A percentile compares a stretch with the other conserved stretches of the same genome.
Evolutionary conservation across 306 rosid species (phyloP).

Genomic region (Prunus salicina): DNA sequence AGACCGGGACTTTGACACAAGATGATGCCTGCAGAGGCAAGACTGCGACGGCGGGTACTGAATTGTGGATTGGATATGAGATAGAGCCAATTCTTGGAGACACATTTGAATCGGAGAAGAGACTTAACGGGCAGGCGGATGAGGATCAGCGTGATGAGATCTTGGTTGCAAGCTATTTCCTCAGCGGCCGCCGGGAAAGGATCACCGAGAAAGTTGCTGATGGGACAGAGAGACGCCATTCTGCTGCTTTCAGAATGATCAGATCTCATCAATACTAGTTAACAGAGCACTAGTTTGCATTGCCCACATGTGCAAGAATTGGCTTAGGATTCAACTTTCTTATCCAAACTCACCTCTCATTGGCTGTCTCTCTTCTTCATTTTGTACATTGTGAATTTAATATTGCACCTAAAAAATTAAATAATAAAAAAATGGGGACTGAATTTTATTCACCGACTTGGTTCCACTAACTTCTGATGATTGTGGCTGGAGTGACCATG

Average conservation of each 20-base stretch:
- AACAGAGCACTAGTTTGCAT: background rate
- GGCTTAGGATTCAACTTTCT: too few relatives aligned
- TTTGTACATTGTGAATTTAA: too few relatives aligned
- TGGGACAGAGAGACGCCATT: background rate
- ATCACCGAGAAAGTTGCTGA: background rate
- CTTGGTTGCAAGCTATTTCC: background rate
- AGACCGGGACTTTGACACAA: background rate
- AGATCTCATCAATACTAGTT: background rate
- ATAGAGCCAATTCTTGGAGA: constrained; percentile 19
- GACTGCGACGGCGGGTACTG: background rate
- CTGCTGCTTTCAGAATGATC: background rate
- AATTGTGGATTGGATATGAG: constrained; percentile 13
- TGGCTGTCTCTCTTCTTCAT: too few relatives aligned
- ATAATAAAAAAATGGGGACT: too few relatives aligned
- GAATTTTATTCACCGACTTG: too few relatives aligned
- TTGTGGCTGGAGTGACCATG: too few relatives aligned
- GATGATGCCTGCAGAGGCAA: constrained; percentile 8
- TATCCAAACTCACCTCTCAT: too few relatives aligned
- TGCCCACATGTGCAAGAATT: too few relatives aligned
- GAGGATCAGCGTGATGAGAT: constrained; percentile 8
- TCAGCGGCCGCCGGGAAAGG: background rate
- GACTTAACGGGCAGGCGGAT: constrained; percentile 12
- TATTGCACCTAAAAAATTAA: too few relatives aligned
- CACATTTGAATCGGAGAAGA: constrained; percentile 19
- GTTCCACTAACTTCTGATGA: too few relatives aligned